Conservation (phyloP, 2,329 filamentous ascomycete genomes). For the Aaosphaeria pasadenensis region DNA sequence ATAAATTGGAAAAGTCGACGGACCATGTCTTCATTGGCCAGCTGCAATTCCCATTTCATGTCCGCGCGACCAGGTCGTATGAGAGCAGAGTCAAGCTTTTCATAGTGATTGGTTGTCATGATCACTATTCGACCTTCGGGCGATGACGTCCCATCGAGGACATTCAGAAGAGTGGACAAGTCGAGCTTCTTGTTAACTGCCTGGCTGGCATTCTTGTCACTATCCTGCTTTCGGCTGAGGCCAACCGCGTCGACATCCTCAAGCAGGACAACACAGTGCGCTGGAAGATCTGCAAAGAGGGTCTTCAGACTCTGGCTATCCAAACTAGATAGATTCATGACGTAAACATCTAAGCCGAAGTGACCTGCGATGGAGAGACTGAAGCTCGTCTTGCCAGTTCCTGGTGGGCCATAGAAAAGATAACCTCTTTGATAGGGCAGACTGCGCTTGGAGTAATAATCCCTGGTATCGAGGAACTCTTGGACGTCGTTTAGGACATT, state of each 20-base stretch:
- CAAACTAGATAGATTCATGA: conserved; percentile 8
- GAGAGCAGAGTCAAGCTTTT: conserved; percentile 51
- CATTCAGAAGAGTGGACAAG: conserved; percentile 73
- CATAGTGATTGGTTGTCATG: conserved; percentile 76
- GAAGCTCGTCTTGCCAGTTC: conserved; percentile 4
- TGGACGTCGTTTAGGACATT: background rate
- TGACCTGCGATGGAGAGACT: background rate
- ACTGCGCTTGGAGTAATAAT: background rate
- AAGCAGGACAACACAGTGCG: conserved; percentile 10
- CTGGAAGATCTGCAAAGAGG: conserved; percentile 10
- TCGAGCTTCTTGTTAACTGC: conserved; percentile 55
- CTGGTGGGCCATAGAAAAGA: conserved; percentile 9
- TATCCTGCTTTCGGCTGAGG: background rate
- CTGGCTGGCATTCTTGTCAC: conserved; percentile 1
- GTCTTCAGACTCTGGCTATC: conserved; percentile 7
- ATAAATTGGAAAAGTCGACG: conserved; percentile 3
- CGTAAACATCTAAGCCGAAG: conserved; percentile 9
- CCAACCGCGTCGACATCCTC: conserved; percentile 12
- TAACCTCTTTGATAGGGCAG: conserved; percentile 13
- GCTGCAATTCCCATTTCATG: conserved; percentile 58
- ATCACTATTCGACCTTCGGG: conserved; percentile 68
- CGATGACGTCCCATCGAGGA: conserved; percentile 74
- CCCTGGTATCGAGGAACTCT: background rate
- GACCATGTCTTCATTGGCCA: conserved; percentile 12
- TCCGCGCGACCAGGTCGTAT: conserved; percentile 70